Evolutionary conservation across 2,329 filamentous ascomycete genomes (phyloP).

Genomic region (Ceratocystis smalleyi): DNA sequence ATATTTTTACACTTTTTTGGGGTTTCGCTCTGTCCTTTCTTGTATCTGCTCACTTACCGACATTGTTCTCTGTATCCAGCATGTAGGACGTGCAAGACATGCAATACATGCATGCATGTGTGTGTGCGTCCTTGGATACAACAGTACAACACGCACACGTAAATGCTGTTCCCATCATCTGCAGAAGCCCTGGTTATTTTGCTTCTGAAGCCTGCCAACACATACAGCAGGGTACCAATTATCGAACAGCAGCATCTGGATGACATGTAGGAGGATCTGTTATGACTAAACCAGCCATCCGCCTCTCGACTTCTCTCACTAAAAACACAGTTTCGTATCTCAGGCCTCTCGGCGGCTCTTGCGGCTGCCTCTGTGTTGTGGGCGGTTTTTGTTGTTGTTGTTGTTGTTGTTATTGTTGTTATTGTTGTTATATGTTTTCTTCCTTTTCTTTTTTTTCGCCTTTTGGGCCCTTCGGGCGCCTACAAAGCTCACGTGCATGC

Average conservation of each 20-base stretch:
- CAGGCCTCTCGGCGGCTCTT: background rate
- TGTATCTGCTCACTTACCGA: background rate
- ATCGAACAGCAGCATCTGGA: background rate
- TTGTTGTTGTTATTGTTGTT: background rate
- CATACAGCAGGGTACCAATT: background rate
- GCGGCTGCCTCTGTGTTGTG: background rate
- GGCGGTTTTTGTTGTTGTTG: too few relatives aligned
- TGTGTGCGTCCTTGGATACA: background rate
- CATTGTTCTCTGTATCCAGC: background rate
- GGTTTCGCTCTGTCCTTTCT: background rate
- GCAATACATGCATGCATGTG: background rate
- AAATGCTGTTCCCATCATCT: background rate
- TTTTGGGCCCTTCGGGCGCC: too few relatives aligned
- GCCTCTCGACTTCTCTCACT: too few relatives aligned
- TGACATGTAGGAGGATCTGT: background rate
- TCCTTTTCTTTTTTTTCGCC: too few relatives aligned
- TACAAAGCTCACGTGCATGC: too few relatives aligned
- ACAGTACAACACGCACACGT: background rate
- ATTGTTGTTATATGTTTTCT: background rate
- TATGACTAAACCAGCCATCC: background rate
- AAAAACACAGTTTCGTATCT: background rate
- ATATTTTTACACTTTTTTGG: background rate
- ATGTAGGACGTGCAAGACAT: slow-evolving; percentile 3
- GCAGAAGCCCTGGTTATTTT: background rate
- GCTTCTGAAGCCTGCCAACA: background rate